phyloP scores from a whole-genome alignment of 768 basidiomycete species.

The Fomitopsis pulvina region DNA sequence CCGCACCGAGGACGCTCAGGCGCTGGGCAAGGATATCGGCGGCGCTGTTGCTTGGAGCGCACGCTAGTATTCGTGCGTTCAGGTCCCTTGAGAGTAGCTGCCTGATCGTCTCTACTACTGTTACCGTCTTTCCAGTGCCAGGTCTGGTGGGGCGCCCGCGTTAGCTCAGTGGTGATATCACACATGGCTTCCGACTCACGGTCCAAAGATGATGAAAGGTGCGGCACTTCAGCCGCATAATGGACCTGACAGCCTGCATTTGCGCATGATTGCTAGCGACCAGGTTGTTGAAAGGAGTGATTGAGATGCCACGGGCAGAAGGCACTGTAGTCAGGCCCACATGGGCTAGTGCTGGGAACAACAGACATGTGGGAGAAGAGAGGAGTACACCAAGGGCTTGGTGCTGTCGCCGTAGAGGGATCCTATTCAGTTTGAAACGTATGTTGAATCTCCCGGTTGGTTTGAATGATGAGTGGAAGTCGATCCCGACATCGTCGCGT shows the following conservation, averaged over 20 bases:
- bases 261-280: constrained; percentile 42
- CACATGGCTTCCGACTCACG: constrained; percentile 33
- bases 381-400: constrained; percentile 39
- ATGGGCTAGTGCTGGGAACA: constrained; percentile 35
- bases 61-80: constrained; percentile 46
- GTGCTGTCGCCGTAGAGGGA: constrained; percentile 48
- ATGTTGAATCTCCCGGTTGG: constrained; percentile 39
- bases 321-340: background rate
- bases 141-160: constrained; percentile 21
- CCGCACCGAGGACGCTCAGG: constrained; percentile 28
- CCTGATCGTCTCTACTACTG: constrained; percentile 53
- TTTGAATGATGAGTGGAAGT: constrained; percentile 39
- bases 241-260: constrained; percentile 42
- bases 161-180: background rate
- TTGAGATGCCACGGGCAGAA: constrained; percentile 14
- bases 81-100: constrained; percentile 42
- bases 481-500: constrained; percentile 36
- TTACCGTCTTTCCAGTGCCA: constrained; percentile 62
- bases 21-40: constrained; percentile 51
- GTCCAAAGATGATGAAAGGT: constrained; percentile 58
- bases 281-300: constrained; percentile 18
- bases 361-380: constrained; percentile 30
- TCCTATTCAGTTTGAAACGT: constrained; percentile 49
- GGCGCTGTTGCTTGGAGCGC: constrained; percentile 64
- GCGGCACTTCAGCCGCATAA: constrained; percentile 40